Evolutionary conservation across 2,329 filamentous ascomycete genomes (phyloP), one percentile per base, ranked within the genome.

Genomic region (Penicillium sp.): DNA sequence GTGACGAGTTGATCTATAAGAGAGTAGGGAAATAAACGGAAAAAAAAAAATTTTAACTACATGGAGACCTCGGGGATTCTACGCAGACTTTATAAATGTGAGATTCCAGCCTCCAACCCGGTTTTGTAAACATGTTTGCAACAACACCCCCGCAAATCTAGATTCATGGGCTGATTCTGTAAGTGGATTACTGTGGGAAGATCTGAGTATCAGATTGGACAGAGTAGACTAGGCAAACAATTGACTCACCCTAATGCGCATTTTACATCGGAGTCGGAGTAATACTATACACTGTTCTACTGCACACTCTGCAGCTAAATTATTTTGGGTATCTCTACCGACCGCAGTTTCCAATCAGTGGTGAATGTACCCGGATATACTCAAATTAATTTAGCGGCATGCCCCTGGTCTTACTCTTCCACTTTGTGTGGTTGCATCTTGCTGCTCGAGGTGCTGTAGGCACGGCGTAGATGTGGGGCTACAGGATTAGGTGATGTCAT

Each of bases 61-160:
- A 48, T 21, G 2, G 2, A n/a, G 31, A 3, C 31, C 12, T 13
- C 5, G 31, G 31, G 31, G 17, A 8, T 7, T 10, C 31, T 38
- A 36, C 31, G 41, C 38, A 29, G 48, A 36, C 35, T 47, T 58
- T 39, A 52, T 53, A 53, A 48, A 27, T 54, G 19, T 48, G 53
- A 25, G 17, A 41, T 42, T 43, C 35, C 29, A 54, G 23, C 36
- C 36, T 44, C 36, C 17, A 60, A 63, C 61, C 64, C 58, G 57
- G 59, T 59, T 66, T 66, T 59, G 54, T 27, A 19, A 53, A 49
- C 39, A 49, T 66, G 65, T 64, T 67, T 67, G 62, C 61, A 66
- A 35, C 33, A 53, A 15, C 36, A 55, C 33, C 60, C 62, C 64
- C 64, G 58, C 64, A 64, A 65, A 61, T 65, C 65, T 67, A 66